Evolutionary conservation across 345 rosid genomes (phyloP).

Genomic region (Eucalyptus brandiana): DNA sequence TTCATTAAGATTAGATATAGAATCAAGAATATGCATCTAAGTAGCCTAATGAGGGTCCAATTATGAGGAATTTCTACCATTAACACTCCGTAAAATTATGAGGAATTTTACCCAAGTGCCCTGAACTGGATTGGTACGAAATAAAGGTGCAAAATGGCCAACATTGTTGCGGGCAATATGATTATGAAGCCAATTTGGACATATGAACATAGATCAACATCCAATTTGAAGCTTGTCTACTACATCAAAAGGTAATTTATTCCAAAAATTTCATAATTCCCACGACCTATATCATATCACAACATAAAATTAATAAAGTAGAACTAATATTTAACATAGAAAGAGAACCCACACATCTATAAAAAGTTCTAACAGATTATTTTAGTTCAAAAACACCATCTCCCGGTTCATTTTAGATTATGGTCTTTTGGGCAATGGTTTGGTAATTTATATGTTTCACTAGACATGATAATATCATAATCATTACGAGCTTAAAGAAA

Average conservation of each 20-base stretch:
- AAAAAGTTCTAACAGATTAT: not conserved
- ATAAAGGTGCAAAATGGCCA: not conserved
- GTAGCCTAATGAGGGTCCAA: not conserved
- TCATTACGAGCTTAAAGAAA: too few species aligned
- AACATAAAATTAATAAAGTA: not conserved
- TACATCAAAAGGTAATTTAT: too few species aligned
- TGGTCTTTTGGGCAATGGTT: not conserved
- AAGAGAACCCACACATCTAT: not conserved
- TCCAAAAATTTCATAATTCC: not conserved
- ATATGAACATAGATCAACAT: not conserved
- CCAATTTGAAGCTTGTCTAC: not conserved
- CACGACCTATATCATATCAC: not conserved
- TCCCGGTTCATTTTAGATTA: not conserved
- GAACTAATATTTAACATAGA: not conserved
- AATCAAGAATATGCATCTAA: not conserved
- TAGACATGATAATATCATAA: not conserved
- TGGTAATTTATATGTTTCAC: not conserved
- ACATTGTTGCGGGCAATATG: not conserved
- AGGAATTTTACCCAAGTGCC: not conserved
- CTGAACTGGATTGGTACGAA: accelerated
- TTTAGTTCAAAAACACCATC: not conserved
- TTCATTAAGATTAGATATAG: accelerated
- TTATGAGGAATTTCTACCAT: not conserved
- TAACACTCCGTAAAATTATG: not conserved
- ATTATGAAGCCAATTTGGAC: not conserved